phyloP scores from a whole-genome alignment of 371 early-diverging fungal genomes.

The Actinomortierella ambigua region DNA sequence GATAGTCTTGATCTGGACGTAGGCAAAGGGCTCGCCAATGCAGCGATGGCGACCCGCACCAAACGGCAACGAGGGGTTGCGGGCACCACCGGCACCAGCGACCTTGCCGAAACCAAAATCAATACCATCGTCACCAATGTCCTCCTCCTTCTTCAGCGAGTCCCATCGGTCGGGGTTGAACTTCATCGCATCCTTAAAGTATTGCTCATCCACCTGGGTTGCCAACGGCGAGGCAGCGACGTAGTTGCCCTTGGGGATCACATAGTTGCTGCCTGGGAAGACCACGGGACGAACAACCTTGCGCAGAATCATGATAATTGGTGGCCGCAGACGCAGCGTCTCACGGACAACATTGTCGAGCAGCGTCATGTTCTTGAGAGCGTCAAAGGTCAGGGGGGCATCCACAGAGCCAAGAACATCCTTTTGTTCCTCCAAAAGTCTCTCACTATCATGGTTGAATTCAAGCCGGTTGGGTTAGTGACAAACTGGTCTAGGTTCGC shows the following conservation, averaged over 20 bases:
- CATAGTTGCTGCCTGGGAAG: constrained; percentile 73
- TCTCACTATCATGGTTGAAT: constrained; percentile 17
- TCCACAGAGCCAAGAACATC: constrained; percentile 63
- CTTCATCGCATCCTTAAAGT: constrained; percentile 78
- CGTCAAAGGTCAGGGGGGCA: constrained; percentile 73
- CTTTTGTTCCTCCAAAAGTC: constrained; percentile 70
- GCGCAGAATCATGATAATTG: constrained; percentile 93
- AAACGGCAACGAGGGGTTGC: constrained; percentile 92
- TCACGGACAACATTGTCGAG: constrained; percentile 89
- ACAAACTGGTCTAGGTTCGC: too few species aligned
- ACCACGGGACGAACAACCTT: constrained; percentile 77
- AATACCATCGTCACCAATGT: constrained; percentile 50
- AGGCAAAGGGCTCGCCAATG: constrained; percentile 97
- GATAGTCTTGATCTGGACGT: constrained; percentile 94
- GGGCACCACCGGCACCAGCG: constrained; percentile 70
- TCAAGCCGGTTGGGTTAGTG: too few species aligned
- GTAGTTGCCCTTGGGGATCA: constrained; percentile 90
- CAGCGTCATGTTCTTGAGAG: constrained; percentile 72
- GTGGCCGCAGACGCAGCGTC: constrained; percentile 92
- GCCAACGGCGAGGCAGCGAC: constrained; percentile 87
- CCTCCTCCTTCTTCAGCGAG: constrained; percentile 32
- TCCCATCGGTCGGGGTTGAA: constrained; percentile 88
- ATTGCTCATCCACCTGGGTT: constrained; percentile 77
- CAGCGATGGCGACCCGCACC: constrained; percentile 98
- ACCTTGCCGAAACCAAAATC: constrained; percentile 90